Evolutionary conservation across 192 early-diverging fungal genomes (phyloP), one percentile per base, ranked within the genome.

Genomic region (Jimgerdemannia flammicorona): DNA sequence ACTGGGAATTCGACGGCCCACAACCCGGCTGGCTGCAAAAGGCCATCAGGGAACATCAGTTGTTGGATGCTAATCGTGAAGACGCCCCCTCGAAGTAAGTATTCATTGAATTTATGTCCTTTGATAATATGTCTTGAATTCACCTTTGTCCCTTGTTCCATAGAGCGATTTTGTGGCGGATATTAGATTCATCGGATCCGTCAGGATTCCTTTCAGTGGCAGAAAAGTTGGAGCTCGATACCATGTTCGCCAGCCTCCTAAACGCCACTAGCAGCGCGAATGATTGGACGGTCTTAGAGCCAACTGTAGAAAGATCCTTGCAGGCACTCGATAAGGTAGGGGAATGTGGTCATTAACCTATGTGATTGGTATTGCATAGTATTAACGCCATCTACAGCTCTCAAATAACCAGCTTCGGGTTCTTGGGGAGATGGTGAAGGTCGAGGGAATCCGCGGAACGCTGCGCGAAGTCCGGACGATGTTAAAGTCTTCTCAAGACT

Each of bases 141-240:
- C 29, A 29, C 29, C 29, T 29, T 29, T 29, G 29, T 29, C 29
- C 29, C 29, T 29, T 29, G 29, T 29, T 29, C 29, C 29, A 29
- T 29, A 29, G 29, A 29, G 29, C 29, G 29, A 29, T 29, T 1
- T 29, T 0, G 29, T 29, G 29, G 29, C 29, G 54, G 4, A 76
- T 76, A 11, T 18, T 76, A 3, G 75, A 75, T 75, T 14, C 49
- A 70, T 70, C 69, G 0, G 69, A 75, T 70, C 69, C 10, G 64
- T 44, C 41, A 18, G 1, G 18, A 4, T 64, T 4, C 17, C 44
- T 72, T 19, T 77, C 66, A 7, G 65, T 67, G 64, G 10, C 18
- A 6, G 64, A 77, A 29, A 49, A 54, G 14, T 77, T 68, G 17
- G 70, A 77, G 6, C 29, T 77, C 19, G 67, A 64, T 67, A 17